Conservation (phyloP, 768 basidiomycete genomes). For the Russula sp. region DNA sequence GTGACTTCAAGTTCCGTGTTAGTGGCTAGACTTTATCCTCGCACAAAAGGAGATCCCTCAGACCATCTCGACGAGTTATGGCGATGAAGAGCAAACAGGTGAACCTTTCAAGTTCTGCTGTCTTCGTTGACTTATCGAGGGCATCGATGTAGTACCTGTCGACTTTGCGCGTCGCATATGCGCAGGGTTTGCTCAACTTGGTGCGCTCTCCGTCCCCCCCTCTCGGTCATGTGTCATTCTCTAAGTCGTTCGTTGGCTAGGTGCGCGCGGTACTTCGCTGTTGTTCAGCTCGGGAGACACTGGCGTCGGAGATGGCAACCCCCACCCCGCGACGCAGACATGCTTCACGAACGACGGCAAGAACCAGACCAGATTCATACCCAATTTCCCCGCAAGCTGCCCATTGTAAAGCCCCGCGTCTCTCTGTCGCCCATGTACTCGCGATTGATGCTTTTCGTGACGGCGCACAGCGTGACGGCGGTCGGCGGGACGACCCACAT, state of each 20-base stretch:
- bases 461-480: constrained; percentile 47
- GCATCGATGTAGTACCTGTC: constrained; percentile 39
- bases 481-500: constrained; percentile 57
- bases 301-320: constrained; percentile 61
- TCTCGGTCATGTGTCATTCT: background rate
- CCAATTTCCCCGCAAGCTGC: constrained; percentile 50
- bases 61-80: constrained; percentile 66
- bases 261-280: constrained; percentile 59
- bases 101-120: constrained; percentile 35
- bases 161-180: constrained; percentile 55
- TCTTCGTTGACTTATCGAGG: constrained; percentile 13
- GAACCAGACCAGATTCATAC: constrained; percentile 45
- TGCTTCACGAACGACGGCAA: constrained; percentile 55
- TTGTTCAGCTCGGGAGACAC: constrained; percentile 61
- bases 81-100: constrained; percentile 67
- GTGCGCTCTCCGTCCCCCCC: constrained; percentile 26
- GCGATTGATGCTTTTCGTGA: background rate
- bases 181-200: constrained; percentile 52
- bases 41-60: constrained; percentile 41
- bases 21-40: constrained; percentile 62
- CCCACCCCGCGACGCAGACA: constrained; percentile 43
- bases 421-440: background rate
- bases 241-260: constrained; percentile 27
- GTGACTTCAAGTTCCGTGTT: constrained; percentile 1
- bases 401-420: constrained; percentile 27